Conservation (phyloP, 2,329 filamentous ascomycete genomes). For the Pseudophaeomoniella oleicola region DNA sequence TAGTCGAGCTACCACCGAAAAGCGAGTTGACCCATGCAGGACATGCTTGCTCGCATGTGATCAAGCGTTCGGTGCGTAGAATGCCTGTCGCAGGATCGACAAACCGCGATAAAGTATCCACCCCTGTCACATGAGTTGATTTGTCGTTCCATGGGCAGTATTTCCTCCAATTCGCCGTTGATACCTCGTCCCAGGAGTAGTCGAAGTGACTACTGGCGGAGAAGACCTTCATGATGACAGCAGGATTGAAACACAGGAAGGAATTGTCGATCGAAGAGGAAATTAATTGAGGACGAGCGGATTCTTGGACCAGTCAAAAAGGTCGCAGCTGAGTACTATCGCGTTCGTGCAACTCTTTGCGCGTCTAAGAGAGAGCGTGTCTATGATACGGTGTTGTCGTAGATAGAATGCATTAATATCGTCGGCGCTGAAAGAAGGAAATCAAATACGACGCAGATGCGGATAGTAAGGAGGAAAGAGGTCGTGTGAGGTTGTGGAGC, state of each 20-base stretch:
- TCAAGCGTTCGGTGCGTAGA: slow-evolving; percentile 55
- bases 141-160: slow-evolving; percentile 99
- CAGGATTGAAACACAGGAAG: no score
- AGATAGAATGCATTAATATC: no score
- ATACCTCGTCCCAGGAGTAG: slow-evolving; percentile 98
- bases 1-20: slow-evolving; percentile 65
- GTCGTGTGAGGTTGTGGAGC: neutral
- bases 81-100: slow-evolving; percentile 53
- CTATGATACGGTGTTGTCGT: no score
- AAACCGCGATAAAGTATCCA: slow-evolving; percentile 72
- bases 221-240: slow-evolving; percentile 99
- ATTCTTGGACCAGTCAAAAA: no score
- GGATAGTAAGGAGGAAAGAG: neutral
- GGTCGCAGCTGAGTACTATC: no score
- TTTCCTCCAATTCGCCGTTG: slow-evolving; percentile 94
- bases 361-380: no score
- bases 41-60: slow-evolving; percentile 33
- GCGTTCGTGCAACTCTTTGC: no score
- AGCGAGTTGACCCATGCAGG: slow-evolving; percentile 52
- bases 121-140: slow-evolving; percentile 88
- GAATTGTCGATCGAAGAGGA: no score
- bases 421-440: slow-evolving; percentile 7
- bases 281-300: no score
- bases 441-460: neutral
- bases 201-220: slow-evolving; percentile 79